Percentiles rank a stretch among this genome's conserved stretches.
Evolutionary conservation across 2,329 filamentous ascomycete genomes (phyloP).

Genomic region (Fusarium sp.): DNA sequence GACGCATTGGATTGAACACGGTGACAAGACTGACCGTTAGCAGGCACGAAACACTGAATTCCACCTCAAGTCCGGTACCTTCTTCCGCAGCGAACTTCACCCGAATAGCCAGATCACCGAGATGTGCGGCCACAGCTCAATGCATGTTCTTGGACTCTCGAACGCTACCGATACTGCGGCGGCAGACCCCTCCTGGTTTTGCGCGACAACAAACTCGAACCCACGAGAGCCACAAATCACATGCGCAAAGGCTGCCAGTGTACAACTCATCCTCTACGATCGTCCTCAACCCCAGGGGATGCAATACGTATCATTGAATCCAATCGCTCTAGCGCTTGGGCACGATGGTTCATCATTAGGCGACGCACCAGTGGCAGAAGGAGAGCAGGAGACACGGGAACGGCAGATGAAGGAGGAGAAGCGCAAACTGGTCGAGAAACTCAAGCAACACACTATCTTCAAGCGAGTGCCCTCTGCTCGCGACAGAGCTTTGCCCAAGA

Average conservation of each 20-base stretch:
- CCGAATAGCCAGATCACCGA: slow-evolving; percentile 83
- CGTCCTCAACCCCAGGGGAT: slow-evolving; percentile 86
- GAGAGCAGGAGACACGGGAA: slow-evolving; percentile 76
- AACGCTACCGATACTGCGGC: slow-evolving; percentile 69
- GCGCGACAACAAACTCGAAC: slow-evolving; percentile 65
- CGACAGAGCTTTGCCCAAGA: slow-evolving; percentile 81
- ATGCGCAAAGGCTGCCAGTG: slow-evolving; percentile 75
- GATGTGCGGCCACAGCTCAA: slow-evolving; percentile 81
- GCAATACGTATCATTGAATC: slow-evolving; percentile 94
- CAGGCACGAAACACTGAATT: slow-evolving; percentile 85
- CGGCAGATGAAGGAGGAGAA: slow-evolving; percentile 67
- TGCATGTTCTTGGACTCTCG: slow-evolving; percentile 87
- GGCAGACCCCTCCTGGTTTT: slow-evolving; percentile 75
- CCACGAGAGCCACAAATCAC: slow-evolving; percentile 75
- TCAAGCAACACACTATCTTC: slow-evolving; percentile 87
- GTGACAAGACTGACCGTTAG: slow-evolving; percentile 41
- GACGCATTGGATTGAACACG: no score
- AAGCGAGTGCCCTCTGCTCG: slow-evolving; percentile 81
- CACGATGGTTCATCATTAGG: slow-evolving; percentile 68
- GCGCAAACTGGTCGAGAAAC: slow-evolving; percentile 80
- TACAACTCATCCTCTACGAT: slow-evolving; percentile 91
- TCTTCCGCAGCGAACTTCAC: slow-evolving; percentile 85
- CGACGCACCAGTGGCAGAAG: slow-evolving; percentile 64
- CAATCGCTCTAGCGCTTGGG: slow-evolving; percentile 86
- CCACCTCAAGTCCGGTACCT: slow-evolving; percentile 83